Conservation (phyloP, 1,284 basidiomycete genomes). For the Sporisorium exsertum region DNA sequence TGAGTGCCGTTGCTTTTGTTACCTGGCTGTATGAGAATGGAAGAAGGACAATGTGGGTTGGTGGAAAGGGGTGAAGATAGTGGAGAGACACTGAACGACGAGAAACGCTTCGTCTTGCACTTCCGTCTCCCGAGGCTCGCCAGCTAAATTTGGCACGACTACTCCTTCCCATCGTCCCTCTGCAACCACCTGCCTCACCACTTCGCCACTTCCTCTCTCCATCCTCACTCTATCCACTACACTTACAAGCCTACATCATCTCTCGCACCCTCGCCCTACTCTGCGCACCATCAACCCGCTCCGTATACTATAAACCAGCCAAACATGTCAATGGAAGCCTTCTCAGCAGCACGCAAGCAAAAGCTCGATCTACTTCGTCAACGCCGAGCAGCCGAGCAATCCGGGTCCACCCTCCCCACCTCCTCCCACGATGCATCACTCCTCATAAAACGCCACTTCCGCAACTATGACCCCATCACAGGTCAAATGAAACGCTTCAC, state of each 20-base stretch:
- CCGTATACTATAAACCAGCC: background rate
- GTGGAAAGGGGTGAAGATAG: background rate
- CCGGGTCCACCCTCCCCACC: background rate
- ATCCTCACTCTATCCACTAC: background rate
- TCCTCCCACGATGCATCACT: constrained; percentile 5
- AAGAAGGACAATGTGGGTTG: background rate
- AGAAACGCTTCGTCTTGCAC: background rate
- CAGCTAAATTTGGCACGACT: constrained; percentile 4
- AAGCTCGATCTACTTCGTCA: constrained; percentile 83
- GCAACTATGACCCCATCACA: constrained; percentile 68
- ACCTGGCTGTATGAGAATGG: background rate
- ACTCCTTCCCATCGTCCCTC: background rate
- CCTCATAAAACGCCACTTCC: constrained; percentile 64
- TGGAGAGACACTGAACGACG: constrained; percentile 1
- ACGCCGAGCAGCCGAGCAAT: constrained; percentile 74
- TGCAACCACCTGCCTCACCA: background rate
- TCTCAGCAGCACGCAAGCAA: constrained; percentile 85
- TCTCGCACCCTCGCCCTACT: too few relatives aligned
- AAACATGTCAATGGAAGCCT: constrained; percentile 75
- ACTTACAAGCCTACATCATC: too few relatives aligned
- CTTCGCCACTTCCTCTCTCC: background rate
- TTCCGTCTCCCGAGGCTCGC: constrained; percentile 15
- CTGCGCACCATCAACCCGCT: too few relatives aligned
- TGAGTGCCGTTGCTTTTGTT: background rate
- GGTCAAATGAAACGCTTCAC: constrained; percentile 65